phyloP scores from a whole-genome alignment of 2,329 filamentous ascomycete genomes.

The Penicillium occitanis region DNA sequence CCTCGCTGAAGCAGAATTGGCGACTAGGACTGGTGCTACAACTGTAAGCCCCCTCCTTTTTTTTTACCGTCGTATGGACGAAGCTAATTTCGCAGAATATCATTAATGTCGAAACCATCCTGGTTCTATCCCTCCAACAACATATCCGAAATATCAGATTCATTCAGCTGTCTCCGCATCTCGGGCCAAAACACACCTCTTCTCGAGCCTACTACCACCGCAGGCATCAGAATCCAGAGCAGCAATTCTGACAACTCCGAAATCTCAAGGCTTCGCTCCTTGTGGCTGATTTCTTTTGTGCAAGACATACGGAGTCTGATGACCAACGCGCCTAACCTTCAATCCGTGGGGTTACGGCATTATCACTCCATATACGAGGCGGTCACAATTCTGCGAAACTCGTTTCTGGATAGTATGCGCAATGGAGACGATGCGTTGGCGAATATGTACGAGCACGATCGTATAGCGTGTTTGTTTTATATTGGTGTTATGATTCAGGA shows the following conservation, averaged over 20 bases:
- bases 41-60: slow-evolving; percentile 5
- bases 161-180: slow-evolving; percentile 6
- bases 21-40: slow-evolving; percentile 15
- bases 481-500: slow-evolving; percentile 20
- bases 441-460: slow-evolving; percentile 15
- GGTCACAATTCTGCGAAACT: slow-evolving; percentile 3
- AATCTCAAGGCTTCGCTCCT: slow-evolving; percentile 15
- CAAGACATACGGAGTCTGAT: slow-evolving; percentile 20
- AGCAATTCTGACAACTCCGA: slow-evolving; percentile 5
- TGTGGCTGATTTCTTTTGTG: slow-evolving; percentile 19
- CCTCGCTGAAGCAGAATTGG: slow-evolving; percentile 15
- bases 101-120: slow-evolving; percentile 18
- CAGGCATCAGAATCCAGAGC: neutral
- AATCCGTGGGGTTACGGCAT: slow-evolving; percentile 13
- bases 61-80: too few species aligned
- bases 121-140: slow-evolving; percentile 20
- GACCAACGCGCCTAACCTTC: slow-evolving; percentile 6
- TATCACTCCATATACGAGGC: slow-evolving; percentile 14
- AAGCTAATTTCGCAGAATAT: neutral
- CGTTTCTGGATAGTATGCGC: slow-evolving; percentile 12
- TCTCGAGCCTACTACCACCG: neutral
- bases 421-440: neutral
- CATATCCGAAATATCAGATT: slow-evolving; percentile 18
- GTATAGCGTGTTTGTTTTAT: slow-evolving; percentile 17
- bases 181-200: neutral